Evolutionary conservation across 169 alveolate species (phyloP).

Genomic region (Besnoitia besnoiti): DNA sequence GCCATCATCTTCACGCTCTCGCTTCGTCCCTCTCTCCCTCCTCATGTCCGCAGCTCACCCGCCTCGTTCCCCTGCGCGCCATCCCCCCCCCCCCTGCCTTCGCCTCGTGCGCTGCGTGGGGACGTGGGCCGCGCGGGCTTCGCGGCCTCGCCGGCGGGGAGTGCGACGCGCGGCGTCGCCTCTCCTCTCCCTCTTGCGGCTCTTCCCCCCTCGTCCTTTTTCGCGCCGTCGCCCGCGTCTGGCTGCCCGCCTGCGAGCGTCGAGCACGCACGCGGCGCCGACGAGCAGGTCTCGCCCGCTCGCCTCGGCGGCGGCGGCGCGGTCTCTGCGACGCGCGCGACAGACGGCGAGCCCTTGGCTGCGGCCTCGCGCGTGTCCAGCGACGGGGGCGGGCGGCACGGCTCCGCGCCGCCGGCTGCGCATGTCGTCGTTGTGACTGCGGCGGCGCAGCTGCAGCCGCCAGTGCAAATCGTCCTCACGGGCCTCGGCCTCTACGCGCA

Average conservation of each 20-base stretch:
- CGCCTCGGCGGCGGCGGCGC: too few relatives aligned
- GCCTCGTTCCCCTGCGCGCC: not conserved
- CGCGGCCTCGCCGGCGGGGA: not conserved
- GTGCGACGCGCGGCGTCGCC: not conserved
- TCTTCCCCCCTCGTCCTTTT: not conserved
- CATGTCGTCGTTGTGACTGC: conserved; percentile 1
- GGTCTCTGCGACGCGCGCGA: too few relatives aligned
- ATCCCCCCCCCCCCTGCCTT: too few relatives aligned
- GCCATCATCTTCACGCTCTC: not conserved
- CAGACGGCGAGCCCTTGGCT: not conserved
- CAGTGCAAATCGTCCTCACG: not conserved
- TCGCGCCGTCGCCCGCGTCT: too few relatives aligned
- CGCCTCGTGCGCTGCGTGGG: not conserved
- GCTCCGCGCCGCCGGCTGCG: not conserved
- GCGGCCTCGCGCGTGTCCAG: not conserved
- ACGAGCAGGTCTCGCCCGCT: too few relatives aligned
- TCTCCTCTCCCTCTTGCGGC: not conserved
- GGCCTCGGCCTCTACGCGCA: not conserved
- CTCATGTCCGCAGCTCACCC: not conserved
- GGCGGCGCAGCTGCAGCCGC: not conserved
- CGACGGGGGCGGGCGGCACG: not conserved
- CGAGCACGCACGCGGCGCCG: too few relatives aligned
- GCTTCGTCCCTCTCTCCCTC: not conserved
- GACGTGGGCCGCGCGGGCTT: not conserved
- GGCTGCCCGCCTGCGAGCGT: too few relatives aligned